Conservation (phyloP, 495 filamentous ascomycete genomes). For the Talaromyces proteolyticus region DNA sequence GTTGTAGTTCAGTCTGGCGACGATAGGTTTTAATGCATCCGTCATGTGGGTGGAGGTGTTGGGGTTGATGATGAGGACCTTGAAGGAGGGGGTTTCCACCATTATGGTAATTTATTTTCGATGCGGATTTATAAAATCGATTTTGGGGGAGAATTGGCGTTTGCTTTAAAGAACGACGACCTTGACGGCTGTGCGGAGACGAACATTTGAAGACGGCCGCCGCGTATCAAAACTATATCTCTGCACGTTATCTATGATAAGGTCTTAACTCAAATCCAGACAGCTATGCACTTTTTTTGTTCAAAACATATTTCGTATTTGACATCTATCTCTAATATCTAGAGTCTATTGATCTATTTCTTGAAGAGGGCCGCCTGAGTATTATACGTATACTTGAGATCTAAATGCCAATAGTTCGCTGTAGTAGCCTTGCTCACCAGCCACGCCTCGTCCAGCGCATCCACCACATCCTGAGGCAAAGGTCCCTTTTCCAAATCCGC, state of each 20-base stretch:
- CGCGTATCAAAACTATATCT: no score
- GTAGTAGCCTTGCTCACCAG: constrained; percentile 59
- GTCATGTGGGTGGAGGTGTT: constrained; percentile 87
- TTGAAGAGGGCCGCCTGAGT: constrained; percentile 61
- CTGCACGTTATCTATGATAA: no score
- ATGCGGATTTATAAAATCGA: no score
- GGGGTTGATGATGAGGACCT: constrained; percentile 82
- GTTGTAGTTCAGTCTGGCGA: constrained; percentile 42
- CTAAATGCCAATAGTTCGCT: constrained; percentile 69
- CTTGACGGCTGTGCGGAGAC: no score
- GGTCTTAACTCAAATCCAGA: no score
- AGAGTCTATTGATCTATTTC: neutral
- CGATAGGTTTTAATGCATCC: constrained; percentile 57
- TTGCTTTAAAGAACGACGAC: no score
- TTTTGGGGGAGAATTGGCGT: no score
- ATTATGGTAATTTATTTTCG: neutral
- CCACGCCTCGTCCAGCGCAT: constrained; percentile 48
- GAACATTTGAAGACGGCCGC: no score
- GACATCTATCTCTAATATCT: no score
- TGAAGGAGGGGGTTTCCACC: constrained; percentile 10
- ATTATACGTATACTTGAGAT: constrained; percentile 72
- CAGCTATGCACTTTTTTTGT: no score
- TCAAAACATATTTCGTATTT: no score
- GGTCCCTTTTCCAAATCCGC: constrained; percentile 49
- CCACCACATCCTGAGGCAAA: constrained; percentile 48